Evolutionary conservation across 2,329 filamentous ascomycete species (phyloP).

Genomic region (Colletotrichum chrysophilum): DNA sequence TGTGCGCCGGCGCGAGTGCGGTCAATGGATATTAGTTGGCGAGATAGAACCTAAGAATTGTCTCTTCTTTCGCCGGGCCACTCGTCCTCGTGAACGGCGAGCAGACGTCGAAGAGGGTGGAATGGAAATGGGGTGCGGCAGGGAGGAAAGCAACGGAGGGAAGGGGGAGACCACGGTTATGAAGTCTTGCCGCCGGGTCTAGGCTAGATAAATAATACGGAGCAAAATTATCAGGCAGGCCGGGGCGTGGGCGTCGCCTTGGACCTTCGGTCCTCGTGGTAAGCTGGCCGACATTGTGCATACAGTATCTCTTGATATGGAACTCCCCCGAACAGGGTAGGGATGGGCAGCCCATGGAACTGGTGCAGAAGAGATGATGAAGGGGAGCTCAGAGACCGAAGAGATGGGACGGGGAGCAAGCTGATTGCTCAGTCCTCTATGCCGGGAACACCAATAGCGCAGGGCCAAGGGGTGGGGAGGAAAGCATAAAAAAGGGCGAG

Average conservation of each 20-base stretch:
- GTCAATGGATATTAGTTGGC: background rate
- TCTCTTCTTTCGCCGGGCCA: slow-evolving; percentile 4
- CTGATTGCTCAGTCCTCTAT: background rate
- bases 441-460: slow-evolving; percentile 5
- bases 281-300: background rate
- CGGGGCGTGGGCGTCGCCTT: background rate
- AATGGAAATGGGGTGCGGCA: background rate
- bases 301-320: slow-evolving; percentile 9
- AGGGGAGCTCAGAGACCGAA: background rate
- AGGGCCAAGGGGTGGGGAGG: slow-evolving; percentile 7
- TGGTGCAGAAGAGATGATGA: slow-evolving; percentile 8
- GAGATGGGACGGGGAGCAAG: background rate
- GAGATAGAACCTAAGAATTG: background rate
- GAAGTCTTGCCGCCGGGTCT: background rate
- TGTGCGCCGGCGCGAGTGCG: slow-evolving; percentile 1
- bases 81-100: background rate
- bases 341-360: slow-evolving; percentile 3
- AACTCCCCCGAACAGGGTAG: slow-evolving; percentile 6
- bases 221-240: background rate
- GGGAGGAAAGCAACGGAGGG: background rate
- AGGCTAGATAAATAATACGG: slow-evolving; percentile 16
- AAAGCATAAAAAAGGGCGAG: slow-evolving; percentile 2
- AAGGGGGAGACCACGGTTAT: background rate
- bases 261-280: background rate
- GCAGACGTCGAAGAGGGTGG: background rate